Base-by-base conservation (phyloP, 495 filamentous ascomycete species). In the Alectoria sarmentosa region DNA sequence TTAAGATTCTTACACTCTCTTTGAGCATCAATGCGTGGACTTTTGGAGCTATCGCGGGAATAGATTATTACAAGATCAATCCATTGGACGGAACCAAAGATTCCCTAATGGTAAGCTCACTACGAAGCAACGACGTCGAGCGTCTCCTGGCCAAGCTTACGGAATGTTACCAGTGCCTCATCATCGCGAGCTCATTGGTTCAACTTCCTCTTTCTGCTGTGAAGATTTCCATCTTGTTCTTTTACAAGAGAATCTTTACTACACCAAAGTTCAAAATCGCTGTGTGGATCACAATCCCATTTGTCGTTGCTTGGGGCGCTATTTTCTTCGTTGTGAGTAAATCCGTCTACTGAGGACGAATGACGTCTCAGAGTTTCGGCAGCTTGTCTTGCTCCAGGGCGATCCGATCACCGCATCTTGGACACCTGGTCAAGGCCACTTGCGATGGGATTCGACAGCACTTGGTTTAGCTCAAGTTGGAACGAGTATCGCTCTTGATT, bases 401-500 rank as follows among this genome's bases (percentile, higher is more conserved):
- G 36, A 60, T 39, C 58, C 58, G 10, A 15, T 44, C 0, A 5
- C n/a, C 8, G 21, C 26, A 48, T 32, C 28, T 48, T 63, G 61
- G 61, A 26, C 23, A 28, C 26, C 32, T 8, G 9, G 28, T 11
- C 28, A 26, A 23, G 19, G n/a, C n/a, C 32, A 63, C 34, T 36
- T 28, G n/a, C 32, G 65, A 21, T 64, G 41, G 23, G 38, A 67
- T 32, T 55, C 59, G 0, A 55, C 65, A 19, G 48, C 59, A 9
- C 36, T 69, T 23, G 60, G 54, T 36, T 37, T 67, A 17, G 65
- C 65, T n/a, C 60, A 64, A 37, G 64, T 55, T 0, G 64, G 52
- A 17, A 69, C 39, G 11, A 69, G 64, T 57, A 61, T 70, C 58
- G 69, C 52, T 19, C 58, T 73, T 17, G 69, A 71, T 38, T 4